These are phyloP conservation scores for Curvularia lunata DNA, from an alignment of 2,329 filamentous ascomycete genomes.

Conservation along the genomic window DNA sequence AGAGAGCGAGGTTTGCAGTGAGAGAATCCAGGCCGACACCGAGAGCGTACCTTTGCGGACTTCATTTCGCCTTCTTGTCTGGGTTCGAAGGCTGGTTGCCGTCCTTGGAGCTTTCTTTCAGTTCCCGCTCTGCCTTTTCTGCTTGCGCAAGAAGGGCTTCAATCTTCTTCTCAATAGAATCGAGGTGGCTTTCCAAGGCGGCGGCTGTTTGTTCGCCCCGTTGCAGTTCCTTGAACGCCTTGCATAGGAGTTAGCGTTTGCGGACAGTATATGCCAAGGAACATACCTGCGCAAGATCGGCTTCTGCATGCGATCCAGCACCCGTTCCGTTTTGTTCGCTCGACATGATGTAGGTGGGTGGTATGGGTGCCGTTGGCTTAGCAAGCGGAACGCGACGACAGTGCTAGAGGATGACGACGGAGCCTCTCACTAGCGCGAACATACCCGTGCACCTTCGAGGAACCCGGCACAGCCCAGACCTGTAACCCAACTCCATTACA, in stretches of 20 bases:
- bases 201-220: constrained; percentile 63
- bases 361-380: constrained; percentile 21
- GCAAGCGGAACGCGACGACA: constrained; percentile 13
- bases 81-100: constrained; percentile 21
- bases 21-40: neutral
- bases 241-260: constrained; percentile 21
- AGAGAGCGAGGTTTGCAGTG: neutral
- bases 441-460: constrained; percentile 23
- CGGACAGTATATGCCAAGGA: neutral
- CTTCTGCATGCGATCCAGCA: constrained; percentile 31
- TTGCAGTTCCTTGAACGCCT: constrained; percentile 59
- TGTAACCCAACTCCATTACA: constrained; percentile 30
- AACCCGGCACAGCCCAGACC: constrained; percentile 33
- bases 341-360: constrained; percentile 35
- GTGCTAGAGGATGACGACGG: constrained; percentile 39
- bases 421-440: constrained; percentile 36
- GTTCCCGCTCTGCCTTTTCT: constrained; percentile 49
- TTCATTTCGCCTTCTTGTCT: constrained; percentile 25
- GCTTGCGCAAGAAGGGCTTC: constrained; percentile 59
- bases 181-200: constrained; percentile 62
- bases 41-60: neutral
- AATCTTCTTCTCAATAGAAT: constrained; percentile 62
- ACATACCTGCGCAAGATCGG: constrained; percentile 47
- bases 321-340: constrained; percentile 39
- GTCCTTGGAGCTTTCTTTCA: constrained; percentile 29